Evolutionary conservation across 1,139 yeast species (phyloP).

Genomic region (Geotrichum aggregatum): DNA sequence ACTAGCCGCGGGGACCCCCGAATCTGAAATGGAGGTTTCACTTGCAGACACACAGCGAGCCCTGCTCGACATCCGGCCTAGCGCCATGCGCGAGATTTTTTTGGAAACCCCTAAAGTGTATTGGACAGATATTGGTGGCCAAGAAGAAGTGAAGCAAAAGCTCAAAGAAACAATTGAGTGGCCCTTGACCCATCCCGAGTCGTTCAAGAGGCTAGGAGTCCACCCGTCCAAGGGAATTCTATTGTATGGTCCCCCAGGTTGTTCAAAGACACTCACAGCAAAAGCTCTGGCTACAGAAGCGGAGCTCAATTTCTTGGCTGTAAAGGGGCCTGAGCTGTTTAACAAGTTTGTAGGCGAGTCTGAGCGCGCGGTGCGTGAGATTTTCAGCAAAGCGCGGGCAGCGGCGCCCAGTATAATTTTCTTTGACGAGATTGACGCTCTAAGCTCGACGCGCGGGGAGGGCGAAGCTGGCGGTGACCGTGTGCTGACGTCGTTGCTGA

Average conservation of each 20-base stretch:
- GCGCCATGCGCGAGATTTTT: slow-evolving; percentile 94
- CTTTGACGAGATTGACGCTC: slow-evolving; percentile 93
- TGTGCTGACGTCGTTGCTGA: slow-evolving; percentile 80
- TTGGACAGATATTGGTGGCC: slow-evolving; percentile 97
- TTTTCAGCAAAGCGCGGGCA: slow-evolving; percentile 85
- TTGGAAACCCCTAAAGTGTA: slow-evolving; percentile 89
- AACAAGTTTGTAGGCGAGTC: slow-evolving; percentile 94
- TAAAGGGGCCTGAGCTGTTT: slow-evolving; percentile 92
- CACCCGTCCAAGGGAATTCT: slow-evolving; percentile 88
- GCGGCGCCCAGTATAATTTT: slow-evolving; percentile 91
- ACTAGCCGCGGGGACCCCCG: slow-evolving; percentile 39
- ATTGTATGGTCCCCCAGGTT: slow-evolving; percentile 94
- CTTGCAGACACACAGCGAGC: slow-evolving; percentile 61
- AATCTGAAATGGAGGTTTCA: slow-evolving; percentile 41
- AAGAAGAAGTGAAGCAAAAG: slow-evolving; percentile 71
- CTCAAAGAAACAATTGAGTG: slow-evolving; percentile 85
- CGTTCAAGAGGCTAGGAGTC: slow-evolving; percentile 74
- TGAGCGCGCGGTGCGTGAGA: slow-evolving; percentile 81
- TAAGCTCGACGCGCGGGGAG: slow-evolving; percentile 67
- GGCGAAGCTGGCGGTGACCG: slow-evolving; percentile 73
- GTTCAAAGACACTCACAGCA: slow-evolving; percentile 90
- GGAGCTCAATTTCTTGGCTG: slow-evolving; percentile 86
- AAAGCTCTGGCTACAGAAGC: slow-evolving; percentile 94
- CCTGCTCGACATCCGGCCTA: slow-evolving; percentile 75
- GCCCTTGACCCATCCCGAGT: slow-evolving; percentile 78